Base-by-base conservation (phyloP, 2,329 filamentous ascomycete genomes). In the Seiridium cupressi region DNA sequence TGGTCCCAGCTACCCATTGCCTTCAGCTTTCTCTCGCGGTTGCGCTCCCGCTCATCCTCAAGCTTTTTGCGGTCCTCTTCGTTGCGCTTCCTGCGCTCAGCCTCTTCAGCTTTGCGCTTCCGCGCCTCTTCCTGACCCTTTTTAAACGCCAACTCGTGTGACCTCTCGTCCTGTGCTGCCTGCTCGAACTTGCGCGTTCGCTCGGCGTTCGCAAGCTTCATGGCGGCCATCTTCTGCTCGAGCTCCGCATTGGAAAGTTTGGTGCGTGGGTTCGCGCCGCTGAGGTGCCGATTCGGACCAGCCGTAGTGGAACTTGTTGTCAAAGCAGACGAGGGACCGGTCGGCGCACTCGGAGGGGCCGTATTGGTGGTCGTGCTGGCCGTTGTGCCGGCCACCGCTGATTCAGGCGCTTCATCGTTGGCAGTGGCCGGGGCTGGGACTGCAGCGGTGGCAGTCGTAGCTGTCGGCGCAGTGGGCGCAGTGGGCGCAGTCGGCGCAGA, bases 221-320 rank as follows among this genome's bases (percentile, higher is more conserved):
- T 87, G 69, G 83, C 76, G 65, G 83, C 82, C 81, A 88, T 85
- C 69, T 86, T 86, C 61, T 76, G 80, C 0, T 83, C 77, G 3
- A 88, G 79, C 71, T 89, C 82, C 1, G 76, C 73, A 0, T 88
- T 84, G 0, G 84, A 87, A 35, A 86, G 79, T 72, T 87, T 87
- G 32, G 81, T 81, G 9, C 84, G 82, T 32, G 84, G 84, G 73
- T 86, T 86, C 10, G 79, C 81, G 61, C 84, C 84, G 1, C 83
- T 86, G 58, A 76, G 74, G 8, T 83, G 69, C 8, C 84, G 83
- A 49, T 77, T 73, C 5, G 73, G 71, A 31, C 69, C 67, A 4
- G 70, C 70, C 10, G 72, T 74, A 62, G 75, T 76, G 44, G 68
- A 68, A 42, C 74, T 72, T 10, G 74, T 69, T 56, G 57, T 26